Conservation (phyloP, 2,329 filamentous ascomycete species). For the Cytospora schulzeri region DNA sequence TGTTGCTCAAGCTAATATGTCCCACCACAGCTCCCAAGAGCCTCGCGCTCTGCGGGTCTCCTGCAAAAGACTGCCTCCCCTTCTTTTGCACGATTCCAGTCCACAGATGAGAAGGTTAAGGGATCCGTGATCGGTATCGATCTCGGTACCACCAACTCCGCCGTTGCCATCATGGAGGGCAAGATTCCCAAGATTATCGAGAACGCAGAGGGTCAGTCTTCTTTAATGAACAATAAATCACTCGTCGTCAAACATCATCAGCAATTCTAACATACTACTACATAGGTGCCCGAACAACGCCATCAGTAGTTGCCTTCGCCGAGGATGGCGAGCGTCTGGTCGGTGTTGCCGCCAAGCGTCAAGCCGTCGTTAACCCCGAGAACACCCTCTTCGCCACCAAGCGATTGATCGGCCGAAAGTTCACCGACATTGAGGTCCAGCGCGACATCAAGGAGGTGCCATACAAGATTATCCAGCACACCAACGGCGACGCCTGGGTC, state of each 20-base stretch:
- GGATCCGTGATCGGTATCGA: conserved; percentile 98
- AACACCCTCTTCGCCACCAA: conserved; percentile 98
- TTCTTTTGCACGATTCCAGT: conserved; percentile 77
- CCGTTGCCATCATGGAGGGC: conserved; percentile 96
- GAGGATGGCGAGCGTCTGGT: conserved; percentile 95
- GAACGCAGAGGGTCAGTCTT: conserved; percentile 81
- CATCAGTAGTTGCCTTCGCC: conserved; percentile 93
- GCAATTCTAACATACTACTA: conserved; percentile 25
- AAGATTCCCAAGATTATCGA: conserved; percentile 95
- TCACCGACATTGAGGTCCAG: conserved; percentile 90
- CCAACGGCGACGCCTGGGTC: conserved; percentile 95
- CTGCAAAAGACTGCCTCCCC: conserved; percentile 71
- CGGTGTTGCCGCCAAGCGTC: conserved; percentile 95
- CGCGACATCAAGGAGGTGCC: conserved; percentile 96
- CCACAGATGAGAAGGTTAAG: conserved; percentile 84
- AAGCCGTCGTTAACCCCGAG: conserved; percentile 97
- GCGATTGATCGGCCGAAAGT: conserved; percentile 98
- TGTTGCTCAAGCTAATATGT: conserved; percentile 27
- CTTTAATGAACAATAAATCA: background rate
- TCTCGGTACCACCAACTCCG: conserved; percentile 96
- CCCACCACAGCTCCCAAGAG: conserved; percentile 71
- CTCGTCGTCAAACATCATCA: background rate
- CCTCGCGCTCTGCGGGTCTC: conserved; percentile 68
- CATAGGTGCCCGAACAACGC: conserved; percentile 81
- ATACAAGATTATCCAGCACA: conserved; percentile 98